phyloP scores from a whole-genome alignment of 179 eudicot species.

The Kewa caespitosa region DNA sequence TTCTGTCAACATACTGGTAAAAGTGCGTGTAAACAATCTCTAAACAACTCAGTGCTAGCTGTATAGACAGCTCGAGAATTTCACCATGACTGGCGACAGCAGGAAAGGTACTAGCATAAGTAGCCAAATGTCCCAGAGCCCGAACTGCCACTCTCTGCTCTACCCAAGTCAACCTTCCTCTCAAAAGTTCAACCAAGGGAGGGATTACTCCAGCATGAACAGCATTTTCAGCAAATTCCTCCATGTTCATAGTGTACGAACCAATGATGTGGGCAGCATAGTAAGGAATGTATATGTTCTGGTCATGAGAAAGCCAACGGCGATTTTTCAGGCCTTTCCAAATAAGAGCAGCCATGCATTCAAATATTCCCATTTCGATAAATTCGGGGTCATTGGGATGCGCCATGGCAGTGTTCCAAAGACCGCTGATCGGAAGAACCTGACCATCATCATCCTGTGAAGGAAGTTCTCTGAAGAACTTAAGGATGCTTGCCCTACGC shows the following conservation, averaged over 20 bases:
- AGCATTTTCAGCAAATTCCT: conserved; percentile 70
- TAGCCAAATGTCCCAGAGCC: conserved; percentile 81
- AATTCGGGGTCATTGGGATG: conserved; percentile 88
- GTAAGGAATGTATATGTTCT: conserved; percentile 76
- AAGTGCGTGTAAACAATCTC: conserved; percentile 81
- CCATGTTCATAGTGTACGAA: conserved; percentile 84
- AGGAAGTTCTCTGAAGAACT: conserved; percentile 80
- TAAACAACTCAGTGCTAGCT: conserved; percentile 75
- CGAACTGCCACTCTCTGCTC: conserved; percentile 86
- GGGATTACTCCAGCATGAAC: conserved; percentile 75
- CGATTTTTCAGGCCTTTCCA: conserved; percentile 81
- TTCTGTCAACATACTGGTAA: conserved; percentile 65
- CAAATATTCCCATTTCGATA: conserved; percentile 73
- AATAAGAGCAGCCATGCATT: conserved; percentile 77
- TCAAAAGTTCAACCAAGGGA: conserved; percentile 68
- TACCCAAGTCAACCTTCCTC: conserved; percentile 84
- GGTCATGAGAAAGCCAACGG: conserved; percentile 82
- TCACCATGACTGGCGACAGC: conserved; percentile 70
- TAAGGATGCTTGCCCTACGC: conserved; percentile 66
- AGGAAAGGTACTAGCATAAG: conserved; percentile 67
- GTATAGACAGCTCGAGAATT: conserved; percentile 71
- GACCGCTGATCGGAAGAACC: conserved; percentile 82
- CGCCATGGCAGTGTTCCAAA: conserved; percentile 91
- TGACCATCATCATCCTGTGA: conserved; percentile 85
- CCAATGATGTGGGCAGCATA: conserved; percentile 86